Evolutionary conservation across 768 basidiomycete genomes (phyloP), one percentile per base, ranked within the genome.

Genomic region (Pisolithus tinctorius): DNA sequence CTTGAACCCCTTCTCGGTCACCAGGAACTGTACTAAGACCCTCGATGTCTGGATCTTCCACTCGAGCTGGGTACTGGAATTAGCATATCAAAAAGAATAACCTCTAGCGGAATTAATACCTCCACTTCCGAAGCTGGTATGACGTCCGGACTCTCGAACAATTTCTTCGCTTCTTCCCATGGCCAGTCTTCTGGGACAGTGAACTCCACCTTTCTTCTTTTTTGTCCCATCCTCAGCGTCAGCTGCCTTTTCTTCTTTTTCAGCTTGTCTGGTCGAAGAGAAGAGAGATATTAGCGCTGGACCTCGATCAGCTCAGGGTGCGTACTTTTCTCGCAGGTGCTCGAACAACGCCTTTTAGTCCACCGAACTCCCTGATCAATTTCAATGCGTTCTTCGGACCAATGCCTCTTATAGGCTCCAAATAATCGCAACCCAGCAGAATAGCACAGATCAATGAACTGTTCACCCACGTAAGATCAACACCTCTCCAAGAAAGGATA

Each of bases 391-490:
- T 92, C 66, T 97, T 96, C 13, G 96, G 94, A 26, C 96, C 96
- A 40, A 99, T 73, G 2, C 96, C 96, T 68, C 84, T 94, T 65
- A 96, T 93, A n/a, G 96, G 96, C 66, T 99, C 96, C 52, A 99
- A 83, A 69, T 99, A 99, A 64, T 99, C 96, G 53, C 96, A 99
- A 4, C 96, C 96, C 37, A 98, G 83, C 8, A 99, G 78, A 57
- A 99, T 88, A 63, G n/a, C 95, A 99, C 4, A 99, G 76, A 59
- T 99, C 96, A 59, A 93, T 88, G 63, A 99, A 99, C 91, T 97
- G 60, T 36, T 54, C 38, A 4, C 34, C 5, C 43, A 45, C 27
- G 16, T 1, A 26, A 45, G 60, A 31, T 16, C 17, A 9, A 23
- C 23, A 14, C 31, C 9, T 36, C 13, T 17, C 5, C 25, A 45